Conservation (phyloP, 257 asterid genomes). For the Solanum paucissectum region DNA sequence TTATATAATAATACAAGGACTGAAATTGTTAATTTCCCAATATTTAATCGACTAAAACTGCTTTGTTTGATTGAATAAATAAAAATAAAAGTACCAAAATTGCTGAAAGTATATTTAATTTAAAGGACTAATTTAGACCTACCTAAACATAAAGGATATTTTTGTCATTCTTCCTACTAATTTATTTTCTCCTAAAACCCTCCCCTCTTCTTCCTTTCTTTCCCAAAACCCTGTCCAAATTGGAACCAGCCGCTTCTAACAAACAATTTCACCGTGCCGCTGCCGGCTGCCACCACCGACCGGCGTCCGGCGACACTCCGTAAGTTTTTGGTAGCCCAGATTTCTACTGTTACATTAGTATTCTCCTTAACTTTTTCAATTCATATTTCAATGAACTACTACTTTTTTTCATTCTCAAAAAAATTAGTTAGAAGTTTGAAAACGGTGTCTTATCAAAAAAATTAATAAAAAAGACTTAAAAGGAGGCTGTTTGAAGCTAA, state of each 20-base stretch:
- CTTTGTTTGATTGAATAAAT: neutral
- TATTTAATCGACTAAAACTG: neutral
- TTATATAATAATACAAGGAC: too few relatives aligned
- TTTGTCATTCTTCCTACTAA: neutral
- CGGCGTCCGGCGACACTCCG: neutral
- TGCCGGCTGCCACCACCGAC: neutral
- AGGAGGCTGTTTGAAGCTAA: neutral
- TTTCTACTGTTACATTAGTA: neutral
- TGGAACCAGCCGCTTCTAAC: neutral
- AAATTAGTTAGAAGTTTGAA: neutral
- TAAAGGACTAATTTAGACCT: neutral
- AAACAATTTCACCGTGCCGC: neutral
- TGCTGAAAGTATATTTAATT: neutral
- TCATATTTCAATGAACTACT: neutral
- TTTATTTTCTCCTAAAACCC: neutral
- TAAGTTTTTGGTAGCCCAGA: neutral
- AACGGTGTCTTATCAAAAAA: neutral
- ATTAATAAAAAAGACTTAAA: neutral
- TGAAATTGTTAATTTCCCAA: too few relatives aligned
- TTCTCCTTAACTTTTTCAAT: neutral
- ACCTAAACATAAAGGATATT: neutral
- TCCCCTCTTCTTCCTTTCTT: neutral
- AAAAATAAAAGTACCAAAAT: neutral
- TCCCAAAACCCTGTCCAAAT: neutral
- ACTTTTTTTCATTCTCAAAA: neutral